Evolutionary conservation across 1,284 basidiomycete genomes (phyloP).

Genomic region (Leccinum pachyderme): DNA sequence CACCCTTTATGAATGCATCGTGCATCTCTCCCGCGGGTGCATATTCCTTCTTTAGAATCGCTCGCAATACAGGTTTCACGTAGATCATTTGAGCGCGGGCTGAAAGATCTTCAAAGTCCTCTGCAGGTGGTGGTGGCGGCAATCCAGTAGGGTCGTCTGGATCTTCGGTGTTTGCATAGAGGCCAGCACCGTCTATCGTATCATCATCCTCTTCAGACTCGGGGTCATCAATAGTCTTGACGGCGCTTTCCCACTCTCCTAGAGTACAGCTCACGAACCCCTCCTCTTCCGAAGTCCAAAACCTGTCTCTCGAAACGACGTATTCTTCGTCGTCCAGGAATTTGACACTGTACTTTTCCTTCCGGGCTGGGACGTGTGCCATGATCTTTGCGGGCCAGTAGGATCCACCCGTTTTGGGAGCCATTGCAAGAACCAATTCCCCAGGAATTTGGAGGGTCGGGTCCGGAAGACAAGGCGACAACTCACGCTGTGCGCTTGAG

Average conservation of each 20-base stretch:
- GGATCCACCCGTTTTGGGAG: conserved; percentile 34
- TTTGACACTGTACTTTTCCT: conserved; percentile 46
- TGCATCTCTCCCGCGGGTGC: conserved; percentile 49
- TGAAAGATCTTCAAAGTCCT: conserved; percentile 45
- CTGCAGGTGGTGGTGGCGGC: conserved; percentile 39
- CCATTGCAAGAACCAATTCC: conserved; percentile 57
- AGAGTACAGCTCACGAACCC: conserved; percentile 60
- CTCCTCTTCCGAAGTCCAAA: conserved; percentile 54
- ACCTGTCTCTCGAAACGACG: conserved; percentile 46
- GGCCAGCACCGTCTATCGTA: conserved; percentile 36
- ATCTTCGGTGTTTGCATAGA: neutral
- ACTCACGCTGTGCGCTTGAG: conserved; percentile 9
- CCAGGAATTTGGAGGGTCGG: conserved; percentile 57
- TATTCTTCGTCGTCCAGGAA: conserved; percentile 53
- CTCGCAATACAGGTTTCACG: conserved; percentile 57
- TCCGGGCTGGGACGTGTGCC: conserved; percentile 41
- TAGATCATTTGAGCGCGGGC: conserved; percentile 63
- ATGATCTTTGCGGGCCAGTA: conserved; percentile 69
- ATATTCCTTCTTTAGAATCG: conserved; percentile 56
- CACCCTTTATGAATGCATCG: conserved; percentile 57
- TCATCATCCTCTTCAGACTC: conserved; percentile 47
- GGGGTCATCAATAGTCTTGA: conserved; percentile 44
- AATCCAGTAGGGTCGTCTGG: conserved; percentile 35
- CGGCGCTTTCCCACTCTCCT: conserved; percentile 50
- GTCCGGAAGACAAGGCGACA: conserved; percentile 46